A percentile compares a stretch with the other conserved stretches of the same genome.
phyloP scores from a whole-genome alignment of 2,329 filamentous ascomycete species.

The Apiospora malaysiana region DNA sequence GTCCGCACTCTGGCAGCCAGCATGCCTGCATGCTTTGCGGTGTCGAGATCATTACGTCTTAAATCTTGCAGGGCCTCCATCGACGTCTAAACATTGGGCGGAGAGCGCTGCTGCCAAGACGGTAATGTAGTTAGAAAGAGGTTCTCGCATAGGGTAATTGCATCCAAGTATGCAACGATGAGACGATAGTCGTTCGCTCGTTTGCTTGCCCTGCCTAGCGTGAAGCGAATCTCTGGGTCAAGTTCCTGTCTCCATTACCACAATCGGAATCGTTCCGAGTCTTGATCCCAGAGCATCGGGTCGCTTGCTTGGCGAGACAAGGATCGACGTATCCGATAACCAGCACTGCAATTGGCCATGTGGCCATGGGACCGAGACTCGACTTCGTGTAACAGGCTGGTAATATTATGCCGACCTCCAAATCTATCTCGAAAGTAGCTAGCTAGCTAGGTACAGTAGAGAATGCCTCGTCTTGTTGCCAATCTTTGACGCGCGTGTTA shows the following conservation, averaged over 20 bases:
- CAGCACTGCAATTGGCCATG: background rate
- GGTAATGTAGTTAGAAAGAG: background rate
- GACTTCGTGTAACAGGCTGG: background rate
- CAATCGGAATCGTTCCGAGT: conserved; percentile 13
- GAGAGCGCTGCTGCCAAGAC: background rate
- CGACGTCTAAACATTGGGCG: background rate
- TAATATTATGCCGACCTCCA: background rate
- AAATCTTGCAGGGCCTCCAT: background rate
- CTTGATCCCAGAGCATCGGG: conserved; percentile 2
- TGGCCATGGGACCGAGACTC: background rate
- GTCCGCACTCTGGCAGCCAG: background rate
- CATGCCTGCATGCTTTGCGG: background rate
- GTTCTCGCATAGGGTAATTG: background rate
- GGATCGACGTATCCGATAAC: too few species aligned
- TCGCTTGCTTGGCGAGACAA: conserved; percentile 1
- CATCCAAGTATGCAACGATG: background rate
- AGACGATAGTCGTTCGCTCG: background rate
- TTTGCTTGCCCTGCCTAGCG: background rate
- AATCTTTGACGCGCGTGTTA: background rate
- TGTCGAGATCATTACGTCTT: conserved; percentile 5
- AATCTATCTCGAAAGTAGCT: too few species aligned
- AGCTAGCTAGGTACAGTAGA: too few species aligned
- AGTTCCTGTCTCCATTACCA: background rate
- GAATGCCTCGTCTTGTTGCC: background rate
- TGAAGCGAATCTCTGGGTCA: background rate